A percentile compares a stretch with the other conserved stretches of the same genome.
Evolutionary conservation across 768 basidiomycete species (phyloP).

Genomic region (Boletus insuetus): DNA sequence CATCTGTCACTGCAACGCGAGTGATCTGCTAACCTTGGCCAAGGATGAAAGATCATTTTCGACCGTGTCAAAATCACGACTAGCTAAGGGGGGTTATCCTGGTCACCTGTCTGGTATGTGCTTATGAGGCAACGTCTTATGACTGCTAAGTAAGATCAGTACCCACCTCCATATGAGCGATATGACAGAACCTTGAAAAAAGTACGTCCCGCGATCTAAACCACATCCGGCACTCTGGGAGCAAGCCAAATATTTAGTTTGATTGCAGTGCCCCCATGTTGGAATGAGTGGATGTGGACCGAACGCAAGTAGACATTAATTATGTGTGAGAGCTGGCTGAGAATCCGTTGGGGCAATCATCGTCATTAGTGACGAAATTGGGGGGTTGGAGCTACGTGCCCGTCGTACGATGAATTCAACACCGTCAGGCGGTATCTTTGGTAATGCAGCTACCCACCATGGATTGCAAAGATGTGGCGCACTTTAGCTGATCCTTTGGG

Average conservation of each 20-base stretch:
- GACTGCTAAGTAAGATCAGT: slow-evolving; percentile 13
- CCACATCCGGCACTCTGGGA: slow-evolving; percentile 15
- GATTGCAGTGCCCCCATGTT: slow-evolving; percentile 1
- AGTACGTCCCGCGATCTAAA: slow-evolving; percentile 10
- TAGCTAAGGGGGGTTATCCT: slow-evolving; percentile 22
- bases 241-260: slow-evolving; percentile 8
- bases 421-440: neutral
- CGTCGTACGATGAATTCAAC: neutral
- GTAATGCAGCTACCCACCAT: neutral
- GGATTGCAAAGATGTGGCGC: neutral
- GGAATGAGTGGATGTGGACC: neutral
- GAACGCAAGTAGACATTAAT: slow-evolving; percentile 9
- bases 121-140: slow-evolving; percentile 17
- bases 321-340: neutral
- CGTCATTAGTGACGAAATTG: neutral
- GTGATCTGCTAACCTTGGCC: slow-evolving; percentile 14
- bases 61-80: slow-evolving; percentile 7
- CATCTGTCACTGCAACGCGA: neutral
- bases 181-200: slow-evolving; percentile 18
- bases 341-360: neutral
- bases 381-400: neutral
- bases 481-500: neutral
- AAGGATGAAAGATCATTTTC: neutral
- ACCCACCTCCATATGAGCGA: slow-evolving; percentile 9
- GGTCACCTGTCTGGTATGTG: slow-evolving; percentile 24